These are phyloP conservation scores for Metschnikowia anglica DNA, from an alignment of 805 yeast genomes.

Conservation along the genomic window DNA sequence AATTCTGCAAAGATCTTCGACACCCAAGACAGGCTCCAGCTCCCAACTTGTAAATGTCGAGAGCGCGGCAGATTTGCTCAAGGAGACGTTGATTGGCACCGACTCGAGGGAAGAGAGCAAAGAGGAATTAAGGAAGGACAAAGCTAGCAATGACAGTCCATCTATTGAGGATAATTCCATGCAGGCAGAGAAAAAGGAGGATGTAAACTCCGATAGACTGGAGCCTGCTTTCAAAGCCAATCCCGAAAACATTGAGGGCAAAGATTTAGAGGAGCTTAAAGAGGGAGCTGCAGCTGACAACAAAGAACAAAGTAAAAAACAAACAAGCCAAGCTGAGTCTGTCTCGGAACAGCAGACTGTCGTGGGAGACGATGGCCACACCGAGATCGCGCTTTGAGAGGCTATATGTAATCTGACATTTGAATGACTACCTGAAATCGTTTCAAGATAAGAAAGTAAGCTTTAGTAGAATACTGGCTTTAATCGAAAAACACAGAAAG, in stretches of 20 bases:
- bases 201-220: background rate
- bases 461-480: too few species aligned
- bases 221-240: background rate
- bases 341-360: slow-evolving; percentile 1
- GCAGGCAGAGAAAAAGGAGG: slow-evolving; percentile 1
- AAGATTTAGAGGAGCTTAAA: background rate
- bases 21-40: slow-evolving; percentile 9
- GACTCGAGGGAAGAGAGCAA: slow-evolving; percentile 7
- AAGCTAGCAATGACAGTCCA: too few species aligned
- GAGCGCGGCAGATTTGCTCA: slow-evolving; percentile 34
- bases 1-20: slow-evolving; percentile 2
- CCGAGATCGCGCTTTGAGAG: slow-evolving; percentile 10
- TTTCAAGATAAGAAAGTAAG: too few species aligned
- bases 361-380: slow-evolving; percentile 4
- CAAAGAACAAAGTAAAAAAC: background rate
- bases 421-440: background rate
- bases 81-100: slow-evolving; percentile 44
- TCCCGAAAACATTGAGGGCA: background rate
- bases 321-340: background rate
- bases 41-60: slow-evolving; percentile 26
- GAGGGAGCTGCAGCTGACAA: background rate
- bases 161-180: slow-evolving; percentile 1
- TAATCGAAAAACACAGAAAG: too few species aligned
- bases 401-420: background rate
- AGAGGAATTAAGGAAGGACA: background rate